phyloP scores from a whole-genome alignment of 768 basidiomycete genomes.

The Rubroboletus pulcherrimus region DNA sequence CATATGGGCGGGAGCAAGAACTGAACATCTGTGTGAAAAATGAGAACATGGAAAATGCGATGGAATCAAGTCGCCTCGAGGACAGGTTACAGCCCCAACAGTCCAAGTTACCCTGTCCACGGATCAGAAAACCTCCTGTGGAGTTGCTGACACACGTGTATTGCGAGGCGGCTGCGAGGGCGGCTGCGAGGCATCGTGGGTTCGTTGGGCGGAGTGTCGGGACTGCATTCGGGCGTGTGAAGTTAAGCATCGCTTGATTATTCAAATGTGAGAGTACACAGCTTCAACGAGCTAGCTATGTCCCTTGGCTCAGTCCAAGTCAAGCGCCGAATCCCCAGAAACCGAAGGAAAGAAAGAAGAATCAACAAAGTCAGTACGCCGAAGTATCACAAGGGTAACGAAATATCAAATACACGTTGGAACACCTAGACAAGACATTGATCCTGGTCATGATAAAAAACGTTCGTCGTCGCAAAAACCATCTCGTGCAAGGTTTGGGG shows the following conservation, averaged over 20 bases:
- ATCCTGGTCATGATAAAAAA: slow-evolving; percentile 15
- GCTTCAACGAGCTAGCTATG: background rate
- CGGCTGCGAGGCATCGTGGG: background rate
- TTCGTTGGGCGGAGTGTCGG: background rate
- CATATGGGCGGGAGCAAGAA: background rate
- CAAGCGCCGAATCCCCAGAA: background rate
- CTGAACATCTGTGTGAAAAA: background rate
- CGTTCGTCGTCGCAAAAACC: slow-evolving; percentile 26
- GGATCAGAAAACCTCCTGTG: background rate
- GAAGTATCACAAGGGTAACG: background rate
- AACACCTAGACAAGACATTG: background rate
- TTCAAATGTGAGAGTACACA: background rate
- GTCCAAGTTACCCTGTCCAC: background rate
- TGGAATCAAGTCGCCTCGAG: background rate
- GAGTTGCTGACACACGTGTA: background rate
- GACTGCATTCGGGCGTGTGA: background rate
- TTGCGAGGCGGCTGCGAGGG: too few relatives aligned
- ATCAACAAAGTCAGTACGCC: slow-evolving; percentile 4
- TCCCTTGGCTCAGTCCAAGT: background rate
- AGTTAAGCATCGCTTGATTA: background rate
- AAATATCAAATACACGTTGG: slow-evolving; percentile 12
- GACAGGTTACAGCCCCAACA: background rate
- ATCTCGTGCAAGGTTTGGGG: slow-evolving; percentile 15
- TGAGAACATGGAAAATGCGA: background rate
- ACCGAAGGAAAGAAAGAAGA: background rate